phyloP scores from a whole-genome alignment of 2,329 filamentous ascomycete genomes.

The Albophoma yamanashiensis region DNA sequence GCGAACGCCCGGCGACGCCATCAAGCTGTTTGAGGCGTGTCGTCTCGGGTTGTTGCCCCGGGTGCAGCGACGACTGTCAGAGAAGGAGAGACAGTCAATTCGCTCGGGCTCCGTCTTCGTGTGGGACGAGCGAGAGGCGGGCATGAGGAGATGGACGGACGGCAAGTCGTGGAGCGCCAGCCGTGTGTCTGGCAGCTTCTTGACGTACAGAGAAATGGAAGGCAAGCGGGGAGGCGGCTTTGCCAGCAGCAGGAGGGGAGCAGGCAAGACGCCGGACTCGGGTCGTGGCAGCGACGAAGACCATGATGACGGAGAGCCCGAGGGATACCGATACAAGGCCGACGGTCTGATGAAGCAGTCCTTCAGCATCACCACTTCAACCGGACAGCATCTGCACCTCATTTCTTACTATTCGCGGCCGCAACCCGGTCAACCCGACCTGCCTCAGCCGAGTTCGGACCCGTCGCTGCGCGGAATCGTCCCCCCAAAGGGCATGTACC shows the following conservation, averaged over 20 bases:
- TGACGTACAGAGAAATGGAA: conserved; percentile 98
- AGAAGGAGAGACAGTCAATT: conserved; percentile 95
- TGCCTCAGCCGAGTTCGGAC: conserved; percentile 76
- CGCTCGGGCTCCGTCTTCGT: conserved; percentile 96
- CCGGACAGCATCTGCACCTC: conserved; percentile 81
- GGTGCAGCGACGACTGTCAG: conserved; percentile 84
- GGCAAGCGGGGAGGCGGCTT: conserved; percentile 85
- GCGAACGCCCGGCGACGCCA: conserved; percentile 90
- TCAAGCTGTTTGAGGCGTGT: conserved; percentile 97
- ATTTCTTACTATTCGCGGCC: conserved; percentile 94
- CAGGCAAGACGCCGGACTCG: conserved; percentile 74
- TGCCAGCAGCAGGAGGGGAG: conserved; percentile 43
- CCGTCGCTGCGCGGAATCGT: conserved; percentile 69
- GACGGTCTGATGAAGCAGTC: conserved; percentile 99
- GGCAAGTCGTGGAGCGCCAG: conserved; percentile 99
- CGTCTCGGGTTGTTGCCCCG: conserved; percentile 78
- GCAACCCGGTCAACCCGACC: conserved; percentile 57
- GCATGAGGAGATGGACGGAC: conserved; percentile 97
- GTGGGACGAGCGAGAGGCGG: conserved; percentile 98
- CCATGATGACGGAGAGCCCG: conserved; percentile 72
- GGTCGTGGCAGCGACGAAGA: conserved; percentile 75
- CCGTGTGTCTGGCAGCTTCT: conserved; percentile 90
- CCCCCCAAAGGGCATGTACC: conserved; percentile 91
- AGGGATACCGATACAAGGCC: conserved; percentile 89
- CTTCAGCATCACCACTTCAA: conserved; percentile 94